Evolutionary conservation across 2,329 filamentous ascomycete species (phyloP).

Genomic region (Neoscytalidium dimidiatum): DNA sequence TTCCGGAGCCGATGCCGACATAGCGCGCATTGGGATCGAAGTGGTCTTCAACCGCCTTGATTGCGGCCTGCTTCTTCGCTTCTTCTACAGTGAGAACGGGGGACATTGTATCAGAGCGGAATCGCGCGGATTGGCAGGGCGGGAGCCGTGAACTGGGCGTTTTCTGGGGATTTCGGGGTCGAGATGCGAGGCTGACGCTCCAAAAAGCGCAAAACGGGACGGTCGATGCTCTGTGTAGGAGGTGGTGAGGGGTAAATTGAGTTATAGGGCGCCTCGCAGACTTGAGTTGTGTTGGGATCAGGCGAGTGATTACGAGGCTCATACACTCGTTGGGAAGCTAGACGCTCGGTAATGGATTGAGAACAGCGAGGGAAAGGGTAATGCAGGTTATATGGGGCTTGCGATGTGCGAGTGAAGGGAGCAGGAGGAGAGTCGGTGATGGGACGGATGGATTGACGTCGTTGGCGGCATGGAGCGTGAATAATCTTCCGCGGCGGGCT

Average conservation of each 20-base stretch:
- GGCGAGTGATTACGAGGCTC: slow-evolving; percentile 8
- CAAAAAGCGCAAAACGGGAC: not conserved
- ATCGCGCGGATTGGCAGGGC: not conserved
- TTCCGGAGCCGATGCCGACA: slow-evolving; percentile 79
- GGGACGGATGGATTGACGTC: slow-evolving; percentile 13
- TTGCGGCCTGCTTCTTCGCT: slow-evolving; percentile 75
- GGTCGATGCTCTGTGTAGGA: not conserved
- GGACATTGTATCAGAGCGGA: slow-evolving; percentile 6
- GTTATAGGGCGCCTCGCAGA: not conserved
- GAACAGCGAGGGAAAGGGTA: not conserved
- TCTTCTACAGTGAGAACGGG: slow-evolving; percentile 56
- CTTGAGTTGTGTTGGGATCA: slow-evolving; percentile 1
- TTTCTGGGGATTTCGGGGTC: not conserved
- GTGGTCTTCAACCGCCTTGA: slow-evolving; percentile 71
- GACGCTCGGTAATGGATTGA: not conserved
- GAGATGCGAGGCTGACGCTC: not conserved
- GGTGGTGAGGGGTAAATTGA: not conserved
- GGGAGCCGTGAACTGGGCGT: not conserved
- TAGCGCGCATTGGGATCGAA: slow-evolving; percentile 64
- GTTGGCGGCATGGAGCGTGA: slow-evolving; percentile 15
- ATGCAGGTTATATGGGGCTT: not conserved
- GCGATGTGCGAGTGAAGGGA: not conserved
- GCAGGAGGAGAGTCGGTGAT: not conserved
- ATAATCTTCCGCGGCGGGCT: slow-evolving; percentile 16
- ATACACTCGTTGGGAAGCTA: slow-evolving; percentile 16